Evolutionary conservation across 2,329 filamentous ascomycete species (phyloP).

Genomic region (Aspergillus novoparasiticus): DNA sequence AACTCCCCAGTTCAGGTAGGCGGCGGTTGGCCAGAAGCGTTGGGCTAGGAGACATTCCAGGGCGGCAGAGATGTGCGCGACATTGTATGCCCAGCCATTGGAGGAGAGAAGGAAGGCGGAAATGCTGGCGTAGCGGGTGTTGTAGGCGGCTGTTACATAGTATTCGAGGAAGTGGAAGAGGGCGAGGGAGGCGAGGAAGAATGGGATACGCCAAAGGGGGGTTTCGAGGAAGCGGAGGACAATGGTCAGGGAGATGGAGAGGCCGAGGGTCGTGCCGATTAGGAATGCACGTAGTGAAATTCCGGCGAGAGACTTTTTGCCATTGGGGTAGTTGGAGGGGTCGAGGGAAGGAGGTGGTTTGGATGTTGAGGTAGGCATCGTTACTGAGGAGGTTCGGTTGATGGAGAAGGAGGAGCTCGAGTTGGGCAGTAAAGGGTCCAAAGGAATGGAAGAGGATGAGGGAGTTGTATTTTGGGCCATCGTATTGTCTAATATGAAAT

Average conservation of each 20-base stretch:
- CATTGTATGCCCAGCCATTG: constrained; percentile 82
- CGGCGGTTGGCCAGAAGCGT: constrained; percentile 31
- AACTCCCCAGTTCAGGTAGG: constrained; percentile 50
- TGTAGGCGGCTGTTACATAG: constrained; percentile 83
- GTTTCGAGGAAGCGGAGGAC: constrained; percentile 26
- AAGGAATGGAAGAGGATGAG: neutral
- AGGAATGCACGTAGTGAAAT: constrained; percentile 50
- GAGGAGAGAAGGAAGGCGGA: constrained; percentile 79
- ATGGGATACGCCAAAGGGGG: constrained; percentile 60
- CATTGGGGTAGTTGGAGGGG: constrained; percentile 38
- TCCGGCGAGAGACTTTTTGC: constrained; percentile 46
- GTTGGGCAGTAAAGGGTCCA: neutral
- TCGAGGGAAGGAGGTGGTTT: constrained; percentile 26
- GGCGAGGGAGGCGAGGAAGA: constrained; percentile 62
- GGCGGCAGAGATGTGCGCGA: constrained; percentile 76
- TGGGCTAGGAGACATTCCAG: constrained; percentile 64
- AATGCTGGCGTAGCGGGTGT: constrained; percentile 71
- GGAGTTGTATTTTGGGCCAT: neutral
- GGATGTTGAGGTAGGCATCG: constrained; percentile 12
- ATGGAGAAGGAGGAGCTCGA: neutral
- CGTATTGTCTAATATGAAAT: too few species aligned
- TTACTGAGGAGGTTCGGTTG: constrained; percentile 17
- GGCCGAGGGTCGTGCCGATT: constrained; percentile 45
- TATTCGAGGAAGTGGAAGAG: constrained; percentile 97
- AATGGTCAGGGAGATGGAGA: constrained; percentile 33